Conservation (phyloP, 345 rosid genomes). For the Microcos paniculata region DNA sequence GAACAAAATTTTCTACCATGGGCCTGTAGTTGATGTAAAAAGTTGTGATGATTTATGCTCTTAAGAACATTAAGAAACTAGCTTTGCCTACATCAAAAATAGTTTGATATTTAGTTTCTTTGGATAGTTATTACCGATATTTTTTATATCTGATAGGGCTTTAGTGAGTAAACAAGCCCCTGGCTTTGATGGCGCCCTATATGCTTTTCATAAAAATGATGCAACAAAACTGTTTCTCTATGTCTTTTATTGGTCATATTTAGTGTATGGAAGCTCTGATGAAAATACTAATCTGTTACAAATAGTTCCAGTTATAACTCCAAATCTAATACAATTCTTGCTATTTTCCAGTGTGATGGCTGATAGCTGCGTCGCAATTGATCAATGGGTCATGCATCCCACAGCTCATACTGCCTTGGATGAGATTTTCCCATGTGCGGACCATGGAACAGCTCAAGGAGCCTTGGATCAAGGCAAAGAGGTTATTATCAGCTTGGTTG, state of each 20-base stretch:
- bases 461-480: slow-evolving; percentile 62
- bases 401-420: slow-evolving; percentile 83
- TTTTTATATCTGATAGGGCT: too few relatives aligned
- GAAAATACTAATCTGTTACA: neutral
- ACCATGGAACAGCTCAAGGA: slow-evolving; percentile 67
- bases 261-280: neutral
- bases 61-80: neutral
- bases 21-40: neutral
- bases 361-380: slow-evolving; percentile 84
- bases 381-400: slow-evolving; percentile 78
- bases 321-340: neutral
- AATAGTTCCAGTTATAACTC: neutral
- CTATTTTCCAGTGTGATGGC: slow-evolving; percentile 50
- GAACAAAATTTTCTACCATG: neutral
- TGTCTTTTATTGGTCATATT: neutral
- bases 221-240: neutral
- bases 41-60: neutral
- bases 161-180: too few relatives aligned
- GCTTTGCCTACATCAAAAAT: neutral
- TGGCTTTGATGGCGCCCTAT: too few relatives aligned
- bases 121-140: too few relatives aligned
- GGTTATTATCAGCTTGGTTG: slow-evolving; percentile 64
- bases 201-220: too few relatives aligned
- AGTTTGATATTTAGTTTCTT: too few relatives aligned
- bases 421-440: slow-evolving; percentile 76